Evolutionary conservation across 768 basidiomycete species (phyloP), one percentile per base, ranked within the genome.

Genomic region (Tricholoma terreum): DNA sequence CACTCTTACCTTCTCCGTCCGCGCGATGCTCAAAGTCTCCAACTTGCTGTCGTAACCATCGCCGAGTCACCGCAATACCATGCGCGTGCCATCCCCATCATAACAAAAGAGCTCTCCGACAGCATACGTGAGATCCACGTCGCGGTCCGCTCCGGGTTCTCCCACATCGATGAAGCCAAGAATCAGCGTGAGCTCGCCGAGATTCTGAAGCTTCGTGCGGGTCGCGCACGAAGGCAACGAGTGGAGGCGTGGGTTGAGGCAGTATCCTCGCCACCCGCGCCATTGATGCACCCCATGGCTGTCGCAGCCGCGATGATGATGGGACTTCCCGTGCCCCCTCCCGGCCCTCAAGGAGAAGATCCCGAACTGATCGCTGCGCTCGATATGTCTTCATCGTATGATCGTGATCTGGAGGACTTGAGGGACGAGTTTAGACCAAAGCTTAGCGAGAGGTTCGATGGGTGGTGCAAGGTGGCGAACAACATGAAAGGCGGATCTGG

Each of bases 1-100:
- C 71, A 87, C 62, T 67, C 72, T 1, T 75, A 84, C 52, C 80
- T 88, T 43, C 73, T 89, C n/a, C 84, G 85, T 3, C 79, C 86
- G 1, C 80, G 82, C 12, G 85, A 89, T 50, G 71, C 78, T 4
- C 31, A 64, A 1, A 67, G 74, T 0, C 66, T 85, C 17, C 84
- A 84, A 56, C 58, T 64, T 14, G 81, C 83, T 0, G 12, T 14
- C 5, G 77, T 79, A 8, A 58, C 71, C 14, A 57, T 73, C 38
- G 68, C 86, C 49, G 63, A 74, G 0, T 63, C 65, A 12, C 58
- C 61, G 4, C 38, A 61, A 4, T 69, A 72, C 63, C 67, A 68
- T n/a, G 40, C 55, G 0, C 67, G 71, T 27, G 77, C 74, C 15
- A 62, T 81, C 0, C 57, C 71, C 22, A 78, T 86, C 55, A 62